Percentiles rank a stretch among this genome's conserved stretches.
These are phyloP conservation scores for Macrolepiota albuminosa DNA, from an alignment of 768 basidiomycete species.

Conservation along the genomic window DNA sequence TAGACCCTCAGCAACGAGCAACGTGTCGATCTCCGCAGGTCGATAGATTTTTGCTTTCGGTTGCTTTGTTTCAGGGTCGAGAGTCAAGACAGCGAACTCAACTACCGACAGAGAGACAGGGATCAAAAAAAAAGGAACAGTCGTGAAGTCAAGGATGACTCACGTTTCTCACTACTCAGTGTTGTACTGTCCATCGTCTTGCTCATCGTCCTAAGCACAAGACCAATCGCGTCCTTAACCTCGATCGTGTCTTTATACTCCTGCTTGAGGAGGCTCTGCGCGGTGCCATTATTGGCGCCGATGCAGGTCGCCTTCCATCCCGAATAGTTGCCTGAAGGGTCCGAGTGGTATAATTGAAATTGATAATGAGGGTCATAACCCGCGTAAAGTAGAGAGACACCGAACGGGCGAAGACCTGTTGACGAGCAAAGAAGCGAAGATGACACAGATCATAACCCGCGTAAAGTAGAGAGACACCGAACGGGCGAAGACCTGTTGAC, in stretches of 20 bases:
- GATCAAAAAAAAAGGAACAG: background rate
- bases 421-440: background rate
- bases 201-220: constrained; percentile 94
- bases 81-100: constrained; percentile 91
- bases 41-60: constrained; percentile 91
- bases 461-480: constrained; percentile 95
- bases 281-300: constrained; percentile 97
- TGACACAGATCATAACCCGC: constrained; percentile 59
- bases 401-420: constrained; percentile 92
- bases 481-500: constrained; percentile 82
- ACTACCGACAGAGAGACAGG: constrained; percentile 42
- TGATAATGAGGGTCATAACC: constrained; percentile 94
- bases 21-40: constrained; percentile 81
- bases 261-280: constrained; percentile 92
- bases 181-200: constrained; percentile 99
- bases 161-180: constrained; percentile 92
- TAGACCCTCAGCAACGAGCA: constrained; percentile 74
- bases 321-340: constrained; percentile 97
- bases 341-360: constrained; percentile 98
- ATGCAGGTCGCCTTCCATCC: constrained; percentile 99
- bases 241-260: constrained; percentile 96
- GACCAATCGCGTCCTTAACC: constrained; percentile 87
- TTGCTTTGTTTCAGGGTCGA: constrained; percentile 70
- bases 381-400: constrained; percentile 94
- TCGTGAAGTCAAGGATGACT: constrained; percentile 25